These are phyloP conservation scores for Saxophila tyrrhenica DNA, from an alignment of 495 filamentous ascomycete species.

Conservation along the genomic window DNA sequence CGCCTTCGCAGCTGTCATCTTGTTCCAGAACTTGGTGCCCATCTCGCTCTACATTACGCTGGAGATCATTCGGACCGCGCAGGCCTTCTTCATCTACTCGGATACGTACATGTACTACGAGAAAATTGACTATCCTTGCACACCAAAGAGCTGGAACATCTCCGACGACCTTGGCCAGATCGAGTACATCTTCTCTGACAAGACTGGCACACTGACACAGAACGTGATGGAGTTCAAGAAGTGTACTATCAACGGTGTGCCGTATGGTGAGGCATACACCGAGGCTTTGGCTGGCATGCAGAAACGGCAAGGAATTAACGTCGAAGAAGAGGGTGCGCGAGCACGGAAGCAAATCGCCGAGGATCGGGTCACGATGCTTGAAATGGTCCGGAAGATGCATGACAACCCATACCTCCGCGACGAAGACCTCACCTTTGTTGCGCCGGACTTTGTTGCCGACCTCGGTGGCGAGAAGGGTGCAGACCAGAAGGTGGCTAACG, in stretches of 20 bases:
- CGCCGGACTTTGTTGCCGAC: slow-evolving; percentile 77
- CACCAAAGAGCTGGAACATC: slow-evolving; percentile 98
- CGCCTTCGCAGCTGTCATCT: slow-evolving; percentile 86
- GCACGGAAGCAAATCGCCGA: slow-evolving; percentile 68
- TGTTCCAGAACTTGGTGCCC: slow-evolving; percentile 97
- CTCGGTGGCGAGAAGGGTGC: slow-evolving; percentile 64
- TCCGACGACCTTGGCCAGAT: slow-evolving; percentile 97
- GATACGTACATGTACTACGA: slow-evolving; percentile 96
- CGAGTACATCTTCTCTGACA: slow-evolving; percentile 99
- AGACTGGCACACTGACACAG: slow-evolving; percentile 95
- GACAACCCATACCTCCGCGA: slow-evolving; percentile 86
- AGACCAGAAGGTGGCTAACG: slow-evolving; percentile 62
- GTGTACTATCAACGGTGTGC: slow-evolving; percentile 80
- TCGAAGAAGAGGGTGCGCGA: slow-evolving; percentile 63
- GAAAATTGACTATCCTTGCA: slow-evolving; percentile 81
- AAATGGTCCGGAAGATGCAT: slow-evolving; percentile 60
- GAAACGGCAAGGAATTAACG: slow-evolving; percentile 74
- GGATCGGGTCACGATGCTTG: slow-evolving; percentile 61
- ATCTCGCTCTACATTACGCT: slow-evolving; percentile 97
- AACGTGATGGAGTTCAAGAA: slow-evolving; percentile 99
- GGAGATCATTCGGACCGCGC: slow-evolving; percentile 85
- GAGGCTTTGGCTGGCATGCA: slow-evolving; percentile 95
- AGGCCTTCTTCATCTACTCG: slow-evolving; percentile 96
- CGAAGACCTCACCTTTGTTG: slow-evolving; percentile 82
- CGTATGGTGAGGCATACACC: slow-evolving; percentile 95